A percentile compares a stretch with the other conserved stretches of the same genome.
Evolutionary conservation across 345 rosid genomes (phyloP).

Genomic region (Eucalyptus shirleyi): DNA sequence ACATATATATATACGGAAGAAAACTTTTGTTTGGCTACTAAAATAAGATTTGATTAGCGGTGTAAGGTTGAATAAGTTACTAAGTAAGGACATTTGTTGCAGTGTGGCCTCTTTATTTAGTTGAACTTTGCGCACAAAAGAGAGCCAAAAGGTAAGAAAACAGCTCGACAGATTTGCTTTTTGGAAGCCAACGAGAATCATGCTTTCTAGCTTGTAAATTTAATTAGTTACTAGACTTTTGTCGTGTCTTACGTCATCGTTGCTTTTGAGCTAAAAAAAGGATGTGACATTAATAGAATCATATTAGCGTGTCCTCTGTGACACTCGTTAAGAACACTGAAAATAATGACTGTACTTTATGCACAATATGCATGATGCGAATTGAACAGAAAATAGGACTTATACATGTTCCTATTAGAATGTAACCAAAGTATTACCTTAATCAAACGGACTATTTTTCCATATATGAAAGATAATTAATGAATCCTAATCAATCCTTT

Average conservation of each 20-base stretch:
- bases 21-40: background rate
- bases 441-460: background rate
- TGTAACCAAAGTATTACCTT: background rate
- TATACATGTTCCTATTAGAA: background rate
- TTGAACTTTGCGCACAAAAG: background rate
- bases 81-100: background rate
- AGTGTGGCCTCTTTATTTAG: background rate
- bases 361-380: background rate
- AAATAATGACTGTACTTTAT: background rate
- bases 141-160: background rate
- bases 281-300: background rate
- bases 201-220: background rate
- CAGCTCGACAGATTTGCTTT: background rate
- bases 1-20: background rate
- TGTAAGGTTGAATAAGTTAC: background rate
- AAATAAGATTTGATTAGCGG: background rate
- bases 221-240: background rate
- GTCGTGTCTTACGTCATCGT: background rate
- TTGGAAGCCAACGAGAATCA: background rate
- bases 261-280: background rate
- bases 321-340: background rate
- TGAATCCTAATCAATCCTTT: too few relatives aligned
- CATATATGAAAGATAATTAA: background rate
- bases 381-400: background rate
- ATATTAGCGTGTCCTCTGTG: accelerated